Conservation (phyloP, 495 filamentous ascomycete species). For the Acidomyces sp. region DNA sequence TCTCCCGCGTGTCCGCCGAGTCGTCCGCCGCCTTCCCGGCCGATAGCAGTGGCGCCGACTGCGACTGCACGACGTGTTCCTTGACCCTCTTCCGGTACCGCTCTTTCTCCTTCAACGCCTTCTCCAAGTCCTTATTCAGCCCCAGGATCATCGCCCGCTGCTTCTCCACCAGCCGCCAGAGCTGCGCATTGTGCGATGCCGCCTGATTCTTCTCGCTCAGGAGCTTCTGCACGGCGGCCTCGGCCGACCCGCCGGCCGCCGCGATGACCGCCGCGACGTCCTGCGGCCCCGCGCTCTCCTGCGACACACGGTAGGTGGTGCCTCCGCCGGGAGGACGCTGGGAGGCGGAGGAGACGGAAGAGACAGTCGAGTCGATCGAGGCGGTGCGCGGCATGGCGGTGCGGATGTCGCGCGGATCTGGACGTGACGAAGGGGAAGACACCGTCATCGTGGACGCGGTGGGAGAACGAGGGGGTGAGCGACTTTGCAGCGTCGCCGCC, state of each 20-base stretch:
- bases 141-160: conserved; percentile 87
- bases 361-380: conserved; percentile 77
- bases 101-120: conserved; percentile 87
- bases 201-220: conserved; percentile 83
- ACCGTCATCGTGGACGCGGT: conserved; percentile 23
- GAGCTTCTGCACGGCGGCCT: conserved; percentile 77
- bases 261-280: conserved; percentile 32
- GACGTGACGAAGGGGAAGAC: conserved; percentile 19
- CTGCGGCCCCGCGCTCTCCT: conserved; percentile 22
- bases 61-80: conserved; percentile 42
- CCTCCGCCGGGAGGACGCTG: conserved; percentile 35
- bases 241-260: conserved; percentile 77
- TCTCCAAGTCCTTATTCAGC: conserved; percentile 87
- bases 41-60: conserved; percentile 14
- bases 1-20: conserved; percentile 3
- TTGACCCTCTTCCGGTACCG: conserved; percentile 83
- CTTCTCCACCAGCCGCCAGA: conserved; percentile 94
- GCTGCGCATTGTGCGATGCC: conserved; percentile 75
- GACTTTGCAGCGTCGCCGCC: neutral
- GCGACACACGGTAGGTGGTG: conserved; percentile 48
- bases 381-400: conserved; percentile 57
- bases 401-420: conserved; percentile 23
- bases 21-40: conserved; percentile 2
- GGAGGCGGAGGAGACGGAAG: conserved; percentile 34
- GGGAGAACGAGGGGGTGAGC: conserved; percentile 23